These are phyloP conservation scores for Cephaloascus albidus DNA, from an alignment of 805 yeast species.

Conservation along the genomic window DNA sequence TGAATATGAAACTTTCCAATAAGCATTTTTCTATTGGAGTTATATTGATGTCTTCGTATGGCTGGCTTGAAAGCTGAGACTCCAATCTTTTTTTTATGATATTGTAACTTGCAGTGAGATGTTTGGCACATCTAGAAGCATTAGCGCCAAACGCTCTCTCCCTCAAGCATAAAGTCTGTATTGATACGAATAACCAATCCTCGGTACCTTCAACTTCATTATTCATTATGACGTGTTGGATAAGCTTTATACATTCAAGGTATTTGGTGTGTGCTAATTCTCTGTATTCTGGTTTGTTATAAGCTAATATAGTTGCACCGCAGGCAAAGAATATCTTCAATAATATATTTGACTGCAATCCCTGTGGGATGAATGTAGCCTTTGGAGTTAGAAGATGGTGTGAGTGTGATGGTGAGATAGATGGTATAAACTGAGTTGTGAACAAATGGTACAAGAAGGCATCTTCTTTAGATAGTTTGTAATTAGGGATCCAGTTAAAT, in stretches of 20 bases:
- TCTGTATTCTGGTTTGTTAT: conserved; percentile 12
- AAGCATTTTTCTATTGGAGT: conserved; percentile 21
- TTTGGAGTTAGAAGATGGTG: conserved; percentile 29
- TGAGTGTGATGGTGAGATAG: conserved; percentile 31
- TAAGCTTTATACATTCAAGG: conserved; percentile 10
- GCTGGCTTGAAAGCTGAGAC: background rate
- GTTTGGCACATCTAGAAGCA: conserved; percentile 17
- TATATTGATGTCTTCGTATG: background rate
- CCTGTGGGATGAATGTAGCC: conserved; percentile 27
- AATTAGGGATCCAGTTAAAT: background rate
- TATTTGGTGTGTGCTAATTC: conserved; percentile 12
- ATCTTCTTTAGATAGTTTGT: background rate
- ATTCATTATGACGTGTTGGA: conserved; percentile 10
- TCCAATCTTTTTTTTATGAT: conserved; percentile 18
- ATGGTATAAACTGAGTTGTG: conserved; percentile 27
- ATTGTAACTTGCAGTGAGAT: conserved; percentile 22
- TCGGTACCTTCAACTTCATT: conserved; percentile 17
- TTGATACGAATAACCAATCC: conserved; percentile 29
- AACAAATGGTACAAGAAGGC: conserved; percentile 18
- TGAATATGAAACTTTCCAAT: conserved; percentile 34
- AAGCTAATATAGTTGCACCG: conserved; percentile 28
- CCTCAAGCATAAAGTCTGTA: conserved; percentile 27
- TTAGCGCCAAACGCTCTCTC: conserved; percentile 19
- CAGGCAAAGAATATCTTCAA: conserved; percentile 27
- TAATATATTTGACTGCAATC: conserved; percentile 16